Percentiles rank a stretch among this genome's conserved stretches.
Conservation (phyloP, 805 yeast genomes). For the Teunomyces lycoperdinae region DNA sequence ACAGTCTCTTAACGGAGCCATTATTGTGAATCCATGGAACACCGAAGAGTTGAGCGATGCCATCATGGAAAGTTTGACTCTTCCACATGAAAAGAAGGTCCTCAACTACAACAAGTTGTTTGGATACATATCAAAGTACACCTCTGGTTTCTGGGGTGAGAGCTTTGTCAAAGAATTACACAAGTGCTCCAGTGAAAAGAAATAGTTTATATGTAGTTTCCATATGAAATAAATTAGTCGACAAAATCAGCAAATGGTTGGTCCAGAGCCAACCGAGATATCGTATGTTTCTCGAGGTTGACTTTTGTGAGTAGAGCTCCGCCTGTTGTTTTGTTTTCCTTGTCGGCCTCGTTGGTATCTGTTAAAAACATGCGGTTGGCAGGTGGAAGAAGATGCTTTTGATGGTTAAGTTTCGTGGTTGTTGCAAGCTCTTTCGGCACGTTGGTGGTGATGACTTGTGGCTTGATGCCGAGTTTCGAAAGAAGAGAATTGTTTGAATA, state of each 20-base stretch:
- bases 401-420: conserved; percentile 6
- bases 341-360: conserved; percentile 13
- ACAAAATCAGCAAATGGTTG: conserved; percentile 8
- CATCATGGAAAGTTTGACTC: conserved; percentile 79
- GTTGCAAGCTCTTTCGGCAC: conserved; percentile 15
- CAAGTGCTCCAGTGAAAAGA: conserved; percentile 23
- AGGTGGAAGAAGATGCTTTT: conserved; percentile 1
- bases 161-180: conserved; percentile 85
- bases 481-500: conserved; percentile 34
- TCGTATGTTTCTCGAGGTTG: conserved; percentile 26
- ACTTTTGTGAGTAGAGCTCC: conserved; percentile 27
- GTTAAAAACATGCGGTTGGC: conserved; percentile 4
- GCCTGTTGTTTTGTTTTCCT: conserved; percentile 13
- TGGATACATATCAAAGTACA: conserved; percentile 85
- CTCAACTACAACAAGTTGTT: conserved; percentile 82
- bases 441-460: conserved; percentile 38
- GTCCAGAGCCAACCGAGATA: conserved; percentile 11
- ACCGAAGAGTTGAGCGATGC: conserved; percentile 90
- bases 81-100: conserved; percentile 75
- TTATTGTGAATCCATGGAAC: conserved; percentile 97
- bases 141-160: conserved; percentile 97
- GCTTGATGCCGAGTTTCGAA: conserved; percentile 38
- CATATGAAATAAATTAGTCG: conserved; percentile 3
- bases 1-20: conserved; percentile 90
- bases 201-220: background rate